Conservation (phyloP, 306 rosid species). For the Trichosanthes truncata region DNA sequence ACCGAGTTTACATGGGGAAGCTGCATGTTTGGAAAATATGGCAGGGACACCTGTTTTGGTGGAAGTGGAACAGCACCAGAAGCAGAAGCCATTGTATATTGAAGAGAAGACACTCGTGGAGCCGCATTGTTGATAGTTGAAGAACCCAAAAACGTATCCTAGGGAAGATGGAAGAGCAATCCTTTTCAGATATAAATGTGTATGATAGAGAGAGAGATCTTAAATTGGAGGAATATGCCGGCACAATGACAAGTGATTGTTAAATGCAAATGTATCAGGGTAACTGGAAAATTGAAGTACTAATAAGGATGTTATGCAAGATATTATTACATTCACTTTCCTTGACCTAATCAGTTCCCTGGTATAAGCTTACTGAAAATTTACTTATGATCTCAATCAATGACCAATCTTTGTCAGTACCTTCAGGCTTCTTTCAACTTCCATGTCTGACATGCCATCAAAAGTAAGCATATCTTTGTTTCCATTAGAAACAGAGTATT, state of each 20-base stretch:
- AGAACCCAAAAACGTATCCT: slow-evolving; percentile 64
- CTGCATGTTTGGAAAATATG: slow-evolving; percentile 45
- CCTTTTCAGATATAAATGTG: background rate
- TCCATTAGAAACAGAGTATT: slow-evolving; percentile 60
- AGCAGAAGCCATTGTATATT: slow-evolving; percentile 36
- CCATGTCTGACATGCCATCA: slow-evolving; percentile 87
- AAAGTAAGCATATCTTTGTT: slow-evolving; percentile 56
- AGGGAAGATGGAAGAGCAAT: slow-evolving; percentile 5
- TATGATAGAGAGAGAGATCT: background rate
- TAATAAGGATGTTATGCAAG: background rate
- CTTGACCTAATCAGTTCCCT: background rate
- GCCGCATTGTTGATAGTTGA: slow-evolving; percentile 40
- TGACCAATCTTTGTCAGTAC: slow-evolving; percentile 27
- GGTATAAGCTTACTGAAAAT: background rate
- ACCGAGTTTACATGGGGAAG: slow-evolving; percentile 54
- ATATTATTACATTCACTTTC: background rate
- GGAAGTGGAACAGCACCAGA: slow-evolving; percentile 54
- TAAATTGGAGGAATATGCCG: background rate
- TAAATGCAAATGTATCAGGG: background rate
- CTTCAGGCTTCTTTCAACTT: slow-evolving; percentile 83
- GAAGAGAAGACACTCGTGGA: slow-evolving; percentile 58
- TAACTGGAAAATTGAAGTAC: background rate
- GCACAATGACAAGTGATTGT: background rate
- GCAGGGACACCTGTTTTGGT: slow-evolving; percentile 38
- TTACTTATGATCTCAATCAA: background rate